Base-by-base conservation (phyloP, 495 filamentous ascomycete species). In the Hypomontagnella submonticulosa region DNA sequence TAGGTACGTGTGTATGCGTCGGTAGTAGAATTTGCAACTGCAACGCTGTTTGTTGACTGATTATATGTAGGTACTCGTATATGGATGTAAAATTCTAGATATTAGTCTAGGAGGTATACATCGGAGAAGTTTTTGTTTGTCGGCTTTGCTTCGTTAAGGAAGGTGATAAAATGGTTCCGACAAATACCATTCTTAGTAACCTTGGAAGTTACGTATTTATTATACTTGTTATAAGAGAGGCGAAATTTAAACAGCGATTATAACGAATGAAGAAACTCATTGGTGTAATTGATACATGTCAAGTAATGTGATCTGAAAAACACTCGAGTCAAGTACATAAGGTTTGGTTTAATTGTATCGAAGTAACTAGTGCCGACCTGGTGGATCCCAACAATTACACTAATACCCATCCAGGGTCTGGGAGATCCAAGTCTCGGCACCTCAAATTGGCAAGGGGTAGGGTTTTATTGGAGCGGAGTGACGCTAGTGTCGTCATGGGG, bases 401-500 rank as follows among this genome's bases (percentile, higher is more conserved):
- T 63, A 63, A 49, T n/a, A 43, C 49, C 18, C 18, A 18, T 33
- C 15, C 9, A 42, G 55, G 62, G 49, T 44, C 20, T 57, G 56
- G 42, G 11, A 37, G 18, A 34, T 46, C 47, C 15, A 33, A 59
- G 32, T 69, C 50, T 63, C 60, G 66, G 66, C 60, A 69, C n/a
- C 60, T 56, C 55, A 47, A 63, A 59, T 58, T 52, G 66, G 54
- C 37, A 60, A 69, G 44, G 55, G 57, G 44, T 40, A 65, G 12
- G 50, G 44, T 56, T 52, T 27, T 49, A 60, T 63, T 63, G 65
- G 50, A 34, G 42, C 38, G 59, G 48, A 60, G 55, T 42, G 13
- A 60, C 27, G 42, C 60, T 63, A 64, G 60, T 69, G 66, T 69
- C 66, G 66, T 69, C 66, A 69, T 69, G 66, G 57, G 66, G 54